A percentile compares a stretch with the other conserved stretches of the same genome.
These are phyloP conservation scores for Firmiana major DNA, from an alignment of 345 rosid genomes.

Conservation along the genomic window DNA sequence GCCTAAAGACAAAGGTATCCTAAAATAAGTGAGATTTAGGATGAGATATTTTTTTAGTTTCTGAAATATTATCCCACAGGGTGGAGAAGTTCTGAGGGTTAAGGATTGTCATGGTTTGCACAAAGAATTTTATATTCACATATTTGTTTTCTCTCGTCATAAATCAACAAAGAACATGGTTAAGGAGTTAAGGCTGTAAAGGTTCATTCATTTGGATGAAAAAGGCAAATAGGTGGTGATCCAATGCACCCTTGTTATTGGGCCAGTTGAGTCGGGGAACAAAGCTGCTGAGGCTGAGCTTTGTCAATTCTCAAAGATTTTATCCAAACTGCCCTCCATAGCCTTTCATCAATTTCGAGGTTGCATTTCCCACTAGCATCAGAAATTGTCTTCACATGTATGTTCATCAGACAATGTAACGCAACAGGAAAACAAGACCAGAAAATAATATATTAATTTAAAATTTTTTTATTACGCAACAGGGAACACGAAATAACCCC, in stretches of 20 bases:
- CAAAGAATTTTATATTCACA: too few species aligned
- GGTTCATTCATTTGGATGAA: neutral
- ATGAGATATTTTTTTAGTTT: too few species aligned
- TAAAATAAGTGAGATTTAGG: neutral
- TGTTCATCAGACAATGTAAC: too few species aligned
- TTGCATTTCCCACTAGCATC: neutral
- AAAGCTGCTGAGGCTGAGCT: neutral
- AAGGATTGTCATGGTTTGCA: too few species aligned
- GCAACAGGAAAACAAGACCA: too few species aligned
- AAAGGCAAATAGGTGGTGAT: neutral
- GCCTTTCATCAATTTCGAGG: constrained; percentile 2
- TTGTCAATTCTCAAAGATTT: neutral
- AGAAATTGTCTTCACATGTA: neutral
- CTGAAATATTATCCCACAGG: neutral
- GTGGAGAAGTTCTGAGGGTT: neutral
- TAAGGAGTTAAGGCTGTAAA: neutral
- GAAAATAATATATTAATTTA: too few species aligned
- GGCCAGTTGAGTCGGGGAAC: neutral
- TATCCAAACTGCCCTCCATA: neutral
- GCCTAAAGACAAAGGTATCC: too few species aligned
- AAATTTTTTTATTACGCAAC: too few species aligned
- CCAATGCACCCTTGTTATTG: constrained; percentile 13
- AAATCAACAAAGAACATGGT: neutral
- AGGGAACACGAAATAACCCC: too few species aligned
- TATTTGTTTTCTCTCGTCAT: too few species aligned